phyloP scores from a whole-genome alignment of 2,329 filamentous ascomycete genomes.

The Trichoderma asperellum region DNA sequence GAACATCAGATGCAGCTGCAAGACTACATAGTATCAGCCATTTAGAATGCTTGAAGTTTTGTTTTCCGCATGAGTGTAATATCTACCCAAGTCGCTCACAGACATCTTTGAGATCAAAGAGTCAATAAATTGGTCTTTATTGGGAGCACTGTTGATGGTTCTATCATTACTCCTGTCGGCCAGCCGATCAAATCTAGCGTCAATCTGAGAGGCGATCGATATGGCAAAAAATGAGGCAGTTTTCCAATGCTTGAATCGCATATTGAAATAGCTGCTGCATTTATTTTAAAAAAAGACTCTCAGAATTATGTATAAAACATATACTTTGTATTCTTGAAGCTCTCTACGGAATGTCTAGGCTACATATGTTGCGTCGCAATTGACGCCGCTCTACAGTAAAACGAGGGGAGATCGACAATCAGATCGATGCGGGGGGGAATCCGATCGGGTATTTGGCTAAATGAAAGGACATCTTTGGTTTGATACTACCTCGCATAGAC shows the following conservation, averaged over 20 bases:
- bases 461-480: not conserved
- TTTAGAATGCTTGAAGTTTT: not conserved
- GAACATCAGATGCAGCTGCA: constrained; percentile 29
- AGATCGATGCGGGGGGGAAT: constrained; percentile 18
- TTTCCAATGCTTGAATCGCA: constrained; percentile 21
- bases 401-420: constrained; percentile 12
- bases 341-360: not conserved
- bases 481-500: constrained; percentile 9
- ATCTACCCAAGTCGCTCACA: constrained; percentile 20
- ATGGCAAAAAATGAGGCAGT: not conserved
- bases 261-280: not conserved
- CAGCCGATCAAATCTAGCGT: not conserved
- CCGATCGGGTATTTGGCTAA: constrained; percentile 23
- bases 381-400: not conserved
- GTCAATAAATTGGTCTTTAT: constrained; percentile 17
- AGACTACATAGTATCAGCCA: not conserved
- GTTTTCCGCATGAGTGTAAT: not conserved
- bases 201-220: not conserved
- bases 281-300: not conserved
- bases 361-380: not conserved
- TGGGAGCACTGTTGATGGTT: not conserved
- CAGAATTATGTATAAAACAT: not conserved
- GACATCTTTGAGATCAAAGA: constrained; percentile 24
- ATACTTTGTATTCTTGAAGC: not conserved
- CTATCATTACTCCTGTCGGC: constrained; percentile 1